Evolutionary conservation across 1,284 basidiomycete species (phyloP).

Genomic region (Fomitopsis palustris): DNA sequence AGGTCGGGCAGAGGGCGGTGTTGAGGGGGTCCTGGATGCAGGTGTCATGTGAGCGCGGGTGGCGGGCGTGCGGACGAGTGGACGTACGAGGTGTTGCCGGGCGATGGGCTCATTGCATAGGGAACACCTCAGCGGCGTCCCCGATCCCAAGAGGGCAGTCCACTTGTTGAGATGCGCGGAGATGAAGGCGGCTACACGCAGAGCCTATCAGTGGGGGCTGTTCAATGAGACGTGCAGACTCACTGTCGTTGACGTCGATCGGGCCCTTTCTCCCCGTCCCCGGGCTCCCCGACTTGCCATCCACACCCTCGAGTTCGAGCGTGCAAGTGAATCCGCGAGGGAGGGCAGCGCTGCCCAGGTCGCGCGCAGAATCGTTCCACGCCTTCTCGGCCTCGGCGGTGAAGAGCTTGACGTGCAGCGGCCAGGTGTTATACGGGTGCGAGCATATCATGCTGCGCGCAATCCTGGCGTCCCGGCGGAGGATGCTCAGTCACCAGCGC

Average conservation of each 20-base stretch:
- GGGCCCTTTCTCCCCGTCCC: slow-evolving; percentile 51
- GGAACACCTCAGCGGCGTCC: slow-evolving; percentile 39
- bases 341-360: slow-evolving; percentile 29
- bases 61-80: not conserved
- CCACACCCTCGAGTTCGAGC: slow-evolving; percentile 70
- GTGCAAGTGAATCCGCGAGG: slow-evolving; percentile 48
- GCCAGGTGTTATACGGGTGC: slow-evolving; percentile 62
- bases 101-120: slow-evolving; percentile 49
- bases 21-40: slow-evolving; percentile 52
- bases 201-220: not conserved
- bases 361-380: slow-evolving; percentile 39
- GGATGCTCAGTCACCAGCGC: not conserved
- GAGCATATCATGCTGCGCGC: slow-evolving; percentile 50
- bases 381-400: slow-evolving; percentile 51
- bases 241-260: slow-evolving; percentile 67
- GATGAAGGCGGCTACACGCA: slow-evolving; percentile 44
- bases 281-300: slow-evolving; percentile 51
- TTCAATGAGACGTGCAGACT: slow-evolving; percentile 12
- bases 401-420: slow-evolving; percentile 67
- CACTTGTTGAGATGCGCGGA: slow-evolving; percentile 53
- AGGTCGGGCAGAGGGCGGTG: slow-evolving; percentile 49
- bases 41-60: not conserved
- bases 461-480: no score
- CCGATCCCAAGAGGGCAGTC: slow-evolving; percentile 34
- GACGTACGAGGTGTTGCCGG: slow-evolving; percentile 41